Evolutionary conservation across 2,329 filamentous ascomycete genomes (phyloP), one percentile per base, ranked within the genome.

Genomic region (Exophiala lecanii-corni): DNA sequence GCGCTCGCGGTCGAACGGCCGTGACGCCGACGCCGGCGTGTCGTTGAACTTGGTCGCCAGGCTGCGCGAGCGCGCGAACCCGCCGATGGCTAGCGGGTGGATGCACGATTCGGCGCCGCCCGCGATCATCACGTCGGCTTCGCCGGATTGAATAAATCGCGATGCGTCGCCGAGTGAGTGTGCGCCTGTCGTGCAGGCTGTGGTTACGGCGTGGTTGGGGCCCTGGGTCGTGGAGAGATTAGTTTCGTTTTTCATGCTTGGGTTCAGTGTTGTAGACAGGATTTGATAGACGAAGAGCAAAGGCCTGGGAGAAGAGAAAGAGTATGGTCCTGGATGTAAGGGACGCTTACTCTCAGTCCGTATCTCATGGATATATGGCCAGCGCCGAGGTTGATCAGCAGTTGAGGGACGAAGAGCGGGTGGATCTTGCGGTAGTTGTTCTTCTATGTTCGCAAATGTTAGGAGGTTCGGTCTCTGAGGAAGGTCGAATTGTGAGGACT

Each of bases 101-200:
- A 98, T 91, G 62, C 92, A 98, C 0, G 91, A 89, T 65, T 98
- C 92, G 6, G 91, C 81, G 19, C 91, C 91, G 31, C 92, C 92
- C n/a, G 92, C 89, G 6, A 98, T 69, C 89, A 98, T 97, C 41
- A 97, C 84, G 62, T 95, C 78, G 34, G 91, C 91, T 61, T 97
- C 91, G 5, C 89, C 89, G 59, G 82, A 82, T n/a, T 84, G 79
- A 49, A 98, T 91, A 61, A 96, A 87, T 13, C 91, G 81, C n/a
- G 86, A 82, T 4, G 92, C 92, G 62, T 98, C 92, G 13, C 91
- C 92, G 37, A 98, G 82, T 1, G 89, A 89, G 67, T 98, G 92
- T 1, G 91, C 87, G 9, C 92, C 92, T 0, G 92, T 98, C 1
- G 92, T 97, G 63, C 92, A 98, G 45, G 92, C 92, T 9, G 92